Evolutionary conservation across 164 flowering plant genomes (phyloP).

Genomic region (Annona squamosa): DNA sequence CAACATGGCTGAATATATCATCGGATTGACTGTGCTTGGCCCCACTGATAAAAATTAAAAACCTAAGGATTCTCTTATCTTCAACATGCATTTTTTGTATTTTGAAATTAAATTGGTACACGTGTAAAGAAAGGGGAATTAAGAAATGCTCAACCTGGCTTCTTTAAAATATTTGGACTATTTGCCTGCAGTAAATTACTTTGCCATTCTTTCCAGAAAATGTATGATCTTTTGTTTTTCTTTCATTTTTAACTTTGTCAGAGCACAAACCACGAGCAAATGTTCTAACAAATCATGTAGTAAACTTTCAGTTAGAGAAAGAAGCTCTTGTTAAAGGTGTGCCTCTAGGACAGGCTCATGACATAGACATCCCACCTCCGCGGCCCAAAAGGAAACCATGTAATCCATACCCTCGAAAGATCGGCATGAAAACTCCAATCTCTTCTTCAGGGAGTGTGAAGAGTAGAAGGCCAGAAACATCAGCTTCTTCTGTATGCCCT

Average conservation of each 20-base stretch:
- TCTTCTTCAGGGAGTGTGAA: conserved; percentile 29
- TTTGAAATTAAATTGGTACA: too few species aligned
- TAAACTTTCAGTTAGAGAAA: conserved; percentile 69
- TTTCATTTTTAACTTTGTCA: not conserved
- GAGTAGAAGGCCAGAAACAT: conserved; percentile 34
- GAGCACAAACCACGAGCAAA: not conserved
- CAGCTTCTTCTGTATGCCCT: conserved; percentile 32
- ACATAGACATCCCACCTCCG: conserved; percentile 95
- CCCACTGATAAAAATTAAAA: too few species aligned
- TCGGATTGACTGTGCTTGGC: too few species aligned
- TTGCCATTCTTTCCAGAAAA: not conserved
- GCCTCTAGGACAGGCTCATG: conserved; percentile 61
- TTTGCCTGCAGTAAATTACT: not conserved
- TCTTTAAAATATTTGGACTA: not conserved
- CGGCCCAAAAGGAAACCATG: conserved; percentile 94
- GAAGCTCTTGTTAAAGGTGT: conserved; percentile 75
- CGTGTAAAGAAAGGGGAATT: too few species aligned
- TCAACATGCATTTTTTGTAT: too few species aligned
- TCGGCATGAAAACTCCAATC: conserved; percentile 22
- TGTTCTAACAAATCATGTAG: conserved; percentile 12
- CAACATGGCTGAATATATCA: too few species aligned
- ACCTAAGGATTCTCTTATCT: too few species aligned
- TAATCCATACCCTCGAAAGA: conserved; percentile 94
- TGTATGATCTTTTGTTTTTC: not conserved
- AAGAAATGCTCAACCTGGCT: not conserved